phyloP scores from a whole-genome alignment of 2,329 filamentous ascomycete species.

The Pyricularia sp. region DNA sequence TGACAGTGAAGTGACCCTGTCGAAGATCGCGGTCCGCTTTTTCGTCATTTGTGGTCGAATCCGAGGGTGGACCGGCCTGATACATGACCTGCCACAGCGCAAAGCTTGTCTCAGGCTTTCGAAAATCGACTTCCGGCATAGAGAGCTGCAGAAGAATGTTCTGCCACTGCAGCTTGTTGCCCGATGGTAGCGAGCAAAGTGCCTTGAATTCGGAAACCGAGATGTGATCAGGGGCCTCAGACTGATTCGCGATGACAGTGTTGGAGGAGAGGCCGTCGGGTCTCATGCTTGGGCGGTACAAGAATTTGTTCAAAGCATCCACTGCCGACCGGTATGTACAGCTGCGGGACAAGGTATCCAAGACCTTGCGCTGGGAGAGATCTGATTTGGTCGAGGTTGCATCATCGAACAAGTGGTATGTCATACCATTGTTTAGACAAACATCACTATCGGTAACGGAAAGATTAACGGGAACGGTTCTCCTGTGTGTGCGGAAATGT shows the following conservation, averaged over 20 bases:
- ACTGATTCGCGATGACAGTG: constrained; percentile 38
- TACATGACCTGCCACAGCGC: constrained; percentile 39
- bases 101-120: constrained; percentile 33
- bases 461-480: constrained; percentile 12
- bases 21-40: constrained; percentile 1
- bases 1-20: constrained; percentile 23
- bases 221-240: constrained; percentile 35
- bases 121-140: constrained; percentile 37
- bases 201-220: constrained; percentile 44
- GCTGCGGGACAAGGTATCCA: neutral
- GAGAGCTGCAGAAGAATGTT: constrained; percentile 45
- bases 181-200: constrained; percentile 36
- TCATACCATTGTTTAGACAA: constrained; percentile 34
- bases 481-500: constrained; percentile 23
- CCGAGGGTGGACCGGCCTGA: constrained; percentile 30
- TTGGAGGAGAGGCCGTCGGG: constrained; percentile 27
- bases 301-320: neutral
- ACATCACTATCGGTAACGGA: constrained; percentile 22
- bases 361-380: neutral
- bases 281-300: neutral
- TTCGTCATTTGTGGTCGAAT: constrained; percentile 1
- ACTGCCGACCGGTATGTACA: neutral
- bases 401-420: constrained; percentile 27
- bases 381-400: neutral
- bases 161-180: constrained; percentile 39